phyloP scores from a whole-genome alignment of 805 yeast genomes.

The Barnettozyma californica region DNA sequence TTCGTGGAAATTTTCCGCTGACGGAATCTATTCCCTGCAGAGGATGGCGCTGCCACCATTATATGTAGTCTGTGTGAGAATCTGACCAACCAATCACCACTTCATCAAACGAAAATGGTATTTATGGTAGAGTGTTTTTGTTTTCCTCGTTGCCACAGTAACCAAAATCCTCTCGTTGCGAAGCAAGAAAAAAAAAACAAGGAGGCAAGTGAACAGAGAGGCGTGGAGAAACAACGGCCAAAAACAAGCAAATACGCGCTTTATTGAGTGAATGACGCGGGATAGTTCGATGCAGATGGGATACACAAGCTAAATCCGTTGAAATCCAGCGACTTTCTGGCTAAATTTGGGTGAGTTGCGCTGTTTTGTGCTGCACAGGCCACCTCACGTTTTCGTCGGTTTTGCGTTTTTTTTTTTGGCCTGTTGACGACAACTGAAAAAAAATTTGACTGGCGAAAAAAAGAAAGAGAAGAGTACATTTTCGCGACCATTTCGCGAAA shows the following conservation, averaged over 20 bases:
- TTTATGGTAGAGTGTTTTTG: not conserved
- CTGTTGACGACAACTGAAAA: not conserved
- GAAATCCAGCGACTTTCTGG: not conserved
- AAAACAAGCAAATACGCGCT: not conserved
- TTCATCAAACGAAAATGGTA: not conserved
- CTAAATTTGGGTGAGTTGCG: not conserved
- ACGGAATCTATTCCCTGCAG: constrained; percentile 54
- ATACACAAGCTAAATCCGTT: not conserved
- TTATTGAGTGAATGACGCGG: not conserved
- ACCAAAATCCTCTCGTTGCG: not conserved
- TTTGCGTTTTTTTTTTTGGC: not conserved
- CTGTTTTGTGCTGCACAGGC: not conserved
- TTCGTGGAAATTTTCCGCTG: constrained; percentile 93
- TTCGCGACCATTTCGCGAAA: constrained; percentile 1
- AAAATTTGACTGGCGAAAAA: not conserved
- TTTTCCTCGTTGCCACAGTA: constrained; percentile 1
- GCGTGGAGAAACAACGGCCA: not conserved
- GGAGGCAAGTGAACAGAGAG: constrained; percentile 1
- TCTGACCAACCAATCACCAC: not conserved
- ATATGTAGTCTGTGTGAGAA: not conserved
- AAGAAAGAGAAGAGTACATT: not conserved
- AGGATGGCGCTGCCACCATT: constrained; percentile 18
- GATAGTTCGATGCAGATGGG: not conserved
- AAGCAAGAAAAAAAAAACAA: constrained; percentile 1
- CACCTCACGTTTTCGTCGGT: constrained; percentile 3